Evolutionary conservation across 495 filamentous ascomycete species (phyloP).

Genomic region (Xylaria flabelliformis): DNA sequence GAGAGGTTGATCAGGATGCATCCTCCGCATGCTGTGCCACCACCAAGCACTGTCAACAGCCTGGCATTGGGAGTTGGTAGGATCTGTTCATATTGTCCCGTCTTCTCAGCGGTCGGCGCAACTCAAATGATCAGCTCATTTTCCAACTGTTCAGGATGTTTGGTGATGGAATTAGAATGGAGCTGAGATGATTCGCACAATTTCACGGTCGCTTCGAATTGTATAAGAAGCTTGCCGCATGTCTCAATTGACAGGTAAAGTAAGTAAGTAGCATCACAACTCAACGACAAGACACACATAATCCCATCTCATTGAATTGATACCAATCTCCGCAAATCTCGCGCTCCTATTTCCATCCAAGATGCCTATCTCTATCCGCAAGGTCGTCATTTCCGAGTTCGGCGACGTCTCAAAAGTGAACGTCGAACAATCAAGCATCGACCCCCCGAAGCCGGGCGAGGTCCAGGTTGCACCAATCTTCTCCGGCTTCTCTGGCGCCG

Average conservation of each 20-base stretch:
- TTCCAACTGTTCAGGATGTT: not conserved
- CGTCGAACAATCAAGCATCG: constrained; percentile 39
- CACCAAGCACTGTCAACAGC: not conserved
- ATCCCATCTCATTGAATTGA: not conserved
- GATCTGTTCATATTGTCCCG: not conserved
- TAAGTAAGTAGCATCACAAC: not conserved
- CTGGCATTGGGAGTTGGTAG: not conserved
- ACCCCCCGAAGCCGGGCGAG: constrained; percentile 40
- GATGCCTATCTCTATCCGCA: constrained; percentile 41
- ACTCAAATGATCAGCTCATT: not conserved
- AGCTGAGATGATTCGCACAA: not conserved
- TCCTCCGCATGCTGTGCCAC: not conserved
- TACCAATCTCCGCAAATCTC: not conserved
- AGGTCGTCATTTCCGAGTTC: constrained; percentile 48
- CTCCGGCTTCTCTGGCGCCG: constrained; percentile 49
- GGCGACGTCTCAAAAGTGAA: constrained; percentile 43
- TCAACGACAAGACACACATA: not conserved
- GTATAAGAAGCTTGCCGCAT: constrained; percentile 1
- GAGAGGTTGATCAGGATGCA: not conserved
- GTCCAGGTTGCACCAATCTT: constrained; percentile 52
- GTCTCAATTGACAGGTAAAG: not conserved
- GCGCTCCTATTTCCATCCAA: not conserved
- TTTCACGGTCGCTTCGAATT: not conserved
- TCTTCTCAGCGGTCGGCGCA: not conserved
- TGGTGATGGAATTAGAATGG: not conserved